A percentile compares a stretch with the other conserved stretches of the same genome.
Conservation (phyloP, 768 basidiomycete genomes). For the Termitomyces sp. region DNA sequence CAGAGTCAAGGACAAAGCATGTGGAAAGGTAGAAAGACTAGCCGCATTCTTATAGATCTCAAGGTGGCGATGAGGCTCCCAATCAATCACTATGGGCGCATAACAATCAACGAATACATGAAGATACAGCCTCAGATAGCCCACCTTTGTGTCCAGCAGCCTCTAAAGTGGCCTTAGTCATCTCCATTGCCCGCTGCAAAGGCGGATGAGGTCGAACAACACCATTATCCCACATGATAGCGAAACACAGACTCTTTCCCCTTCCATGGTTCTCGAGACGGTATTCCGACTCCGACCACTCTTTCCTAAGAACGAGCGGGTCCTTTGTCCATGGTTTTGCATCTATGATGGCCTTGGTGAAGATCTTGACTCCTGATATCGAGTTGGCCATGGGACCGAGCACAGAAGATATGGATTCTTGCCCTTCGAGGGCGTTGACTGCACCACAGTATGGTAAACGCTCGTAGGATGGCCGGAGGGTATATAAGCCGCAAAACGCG, state of each 20-base stretch:
- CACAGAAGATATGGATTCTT: constrained; percentile 54
- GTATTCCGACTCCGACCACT: constrained; percentile 45
- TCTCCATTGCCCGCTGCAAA: constrained; percentile 45
- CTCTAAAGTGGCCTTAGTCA: constrained; percentile 40
- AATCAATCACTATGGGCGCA: constrained; percentile 52
- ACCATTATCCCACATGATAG: constrained; percentile 48
- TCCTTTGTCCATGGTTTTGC: constrained; percentile 54
- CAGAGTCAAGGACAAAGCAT: background rate
- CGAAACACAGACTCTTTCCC: constrained; percentile 43
- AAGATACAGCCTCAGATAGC: too few species aligned
- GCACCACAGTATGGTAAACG: constrained; percentile 55
- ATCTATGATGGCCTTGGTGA: constrained; percentile 49
- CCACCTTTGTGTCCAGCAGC: constrained; percentile 48
- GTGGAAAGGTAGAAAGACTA: background rate
- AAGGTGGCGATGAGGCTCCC: constrained; percentile 52
- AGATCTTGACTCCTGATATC: constrained; percentile 47
- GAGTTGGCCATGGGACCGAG: constrained; percentile 56
- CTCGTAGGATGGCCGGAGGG: constrained; percentile 51
- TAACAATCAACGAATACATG: constrained; percentile 4
- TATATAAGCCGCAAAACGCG: constrained; percentile 55
- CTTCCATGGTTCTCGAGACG: constrained; percentile 41
- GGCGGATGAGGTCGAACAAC: constrained; percentile 51
- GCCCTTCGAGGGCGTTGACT: constrained; percentile 48
- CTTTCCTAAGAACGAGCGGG: constrained; percentile 44
- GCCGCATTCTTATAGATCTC: constrained; percentile 46